Percentiles rank a stretch among this genome's conserved stretches.
phyloP scores from a whole-genome alignment of 345 rosid genomes.

The Physaria fendleri region DNA sequence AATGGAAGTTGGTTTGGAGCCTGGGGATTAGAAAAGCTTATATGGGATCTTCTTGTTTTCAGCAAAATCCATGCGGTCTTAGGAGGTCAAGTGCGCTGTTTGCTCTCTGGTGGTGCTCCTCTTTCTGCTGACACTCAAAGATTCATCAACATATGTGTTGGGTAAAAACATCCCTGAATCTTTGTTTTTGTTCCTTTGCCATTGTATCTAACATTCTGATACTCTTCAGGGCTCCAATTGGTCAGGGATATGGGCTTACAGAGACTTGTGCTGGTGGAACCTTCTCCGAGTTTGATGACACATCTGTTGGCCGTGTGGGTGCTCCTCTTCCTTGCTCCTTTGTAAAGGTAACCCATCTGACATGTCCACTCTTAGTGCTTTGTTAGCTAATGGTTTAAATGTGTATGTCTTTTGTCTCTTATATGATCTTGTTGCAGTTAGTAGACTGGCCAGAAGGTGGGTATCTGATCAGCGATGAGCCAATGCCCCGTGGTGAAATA shows the following conservation, averaged over 20 bases:
- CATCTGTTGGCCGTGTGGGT: slow-evolving; percentile 96
- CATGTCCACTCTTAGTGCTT: neutral
- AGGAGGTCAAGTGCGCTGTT: slow-evolving; percentile 87
- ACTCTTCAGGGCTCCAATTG: slow-evolving; percentile 80
- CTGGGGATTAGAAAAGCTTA: slow-evolving; percentile 76
- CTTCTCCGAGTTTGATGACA: slow-evolving; percentile 93
- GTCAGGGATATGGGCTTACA: slow-evolving; percentile 99
- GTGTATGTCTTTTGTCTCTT: neutral
- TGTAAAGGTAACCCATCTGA: slow-evolving; percentile 57
- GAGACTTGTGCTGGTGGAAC: slow-evolving; percentile 99
- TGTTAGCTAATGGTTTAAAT: neutral
- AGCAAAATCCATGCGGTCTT: slow-evolving; percentile 73
- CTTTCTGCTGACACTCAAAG: slow-evolving; percentile 95
- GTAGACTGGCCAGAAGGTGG: slow-evolving; percentile 98
- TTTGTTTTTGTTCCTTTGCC: neutral
- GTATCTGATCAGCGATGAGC: slow-evolving; percentile 60
- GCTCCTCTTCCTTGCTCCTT: slow-evolving; percentile 92
- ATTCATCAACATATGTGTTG: slow-evolving; percentile 95
- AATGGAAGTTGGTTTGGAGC: slow-evolving; percentile 97
- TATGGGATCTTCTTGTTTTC: slow-evolving; percentile 88
- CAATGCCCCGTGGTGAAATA: slow-evolving; percentile 96
- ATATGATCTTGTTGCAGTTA: slow-evolving; percentile 52
- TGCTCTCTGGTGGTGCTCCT: slow-evolving; percentile 99
- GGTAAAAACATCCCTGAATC: slow-evolving; percentile 45
- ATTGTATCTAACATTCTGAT: neutral